Evolutionary conservation across 2,329 filamentous ascomycete species (phyloP), one percentile per base, ranked within the genome.

Genomic region (Beauveria sp.): DNA sequence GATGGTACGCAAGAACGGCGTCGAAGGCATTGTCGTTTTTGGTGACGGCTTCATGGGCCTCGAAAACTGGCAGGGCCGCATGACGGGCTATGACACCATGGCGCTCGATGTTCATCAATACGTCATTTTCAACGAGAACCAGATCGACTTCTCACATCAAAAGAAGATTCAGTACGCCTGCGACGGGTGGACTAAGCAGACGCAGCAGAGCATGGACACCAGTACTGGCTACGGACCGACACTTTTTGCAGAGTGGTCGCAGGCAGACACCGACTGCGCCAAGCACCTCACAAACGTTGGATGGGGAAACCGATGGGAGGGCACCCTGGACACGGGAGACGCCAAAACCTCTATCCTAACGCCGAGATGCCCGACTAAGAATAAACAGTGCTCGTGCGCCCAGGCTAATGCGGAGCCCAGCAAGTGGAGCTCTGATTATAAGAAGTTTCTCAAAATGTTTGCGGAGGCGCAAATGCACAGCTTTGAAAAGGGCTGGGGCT

Each of bases 61-160:
- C 5, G 81, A 83, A 66, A 93, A 96, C 70, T 99, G 95, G 95
- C 87, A 96, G 72, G 91, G 90, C 46, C 82, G 89, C 72, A 83
- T 98, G 67, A 84, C 88, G 67, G 80, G 82, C 24, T 83, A 89
- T 70, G 80, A 88, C 52, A 83, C 87, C 65, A 80, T 98, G 66
- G 84, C 96, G 20, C 85, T 99, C n/a, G 95, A 99, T 75, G 95
- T 96, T 43, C 95, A 99, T 76, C 93, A 98, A 75, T 99, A 99
- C 74, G 91, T 96, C 70, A 97, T 97, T 74, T 99, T 99, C 83
- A 97, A 99, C 80, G 85, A 85, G 45, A 87, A 89, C 66, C 91
- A 96, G 74, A 89, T 99, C 70, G 83, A 85, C 53, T 88, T 89
- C 70, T 88, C 88, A 61, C 95, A 98, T 77, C 82, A 87, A 61